These are phyloP conservation scores for Fusarium secorum DNA, from an alignment of 2,329 filamentous ascomycete species.

Conservation along the genomic window DNA sequence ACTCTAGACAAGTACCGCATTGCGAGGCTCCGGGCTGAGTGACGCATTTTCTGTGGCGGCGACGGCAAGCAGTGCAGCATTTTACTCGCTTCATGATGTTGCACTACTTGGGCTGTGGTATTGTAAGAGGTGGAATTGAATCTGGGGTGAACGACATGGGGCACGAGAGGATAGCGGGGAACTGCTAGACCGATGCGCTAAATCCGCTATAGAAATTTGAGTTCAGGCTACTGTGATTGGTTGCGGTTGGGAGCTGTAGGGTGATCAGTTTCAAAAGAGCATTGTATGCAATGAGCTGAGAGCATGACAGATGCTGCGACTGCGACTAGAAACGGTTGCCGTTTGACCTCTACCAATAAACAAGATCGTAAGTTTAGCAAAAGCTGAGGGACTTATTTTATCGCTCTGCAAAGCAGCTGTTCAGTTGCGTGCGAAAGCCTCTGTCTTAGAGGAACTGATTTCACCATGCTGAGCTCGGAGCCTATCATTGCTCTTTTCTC, in stretches of 20 bases:
- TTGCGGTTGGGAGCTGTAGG: rapidly evolving
- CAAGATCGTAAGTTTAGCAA: not conserved
- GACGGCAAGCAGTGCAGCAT: not conserved
- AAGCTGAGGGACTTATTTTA: rapidly evolving
- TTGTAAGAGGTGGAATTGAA: not conserved
- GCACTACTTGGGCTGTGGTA: rapidly evolving
- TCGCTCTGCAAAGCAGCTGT: too few relatives aligned
- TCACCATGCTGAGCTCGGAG: rapidly evolving
- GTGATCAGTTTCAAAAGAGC: rapidly evolving
- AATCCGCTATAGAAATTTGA: not conserved
- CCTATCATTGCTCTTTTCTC: not conserved
- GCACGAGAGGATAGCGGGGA: not conserved
- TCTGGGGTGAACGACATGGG: not conserved
- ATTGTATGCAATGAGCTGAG: rapidly evolving
- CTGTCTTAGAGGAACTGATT: rapidly evolving
- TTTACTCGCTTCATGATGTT: not conserved
- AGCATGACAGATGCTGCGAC: rapidly evolving
- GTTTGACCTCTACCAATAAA: rapidly evolving
- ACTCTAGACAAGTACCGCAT: slow-evolving; percentile 3
- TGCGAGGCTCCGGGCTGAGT: not conserved
- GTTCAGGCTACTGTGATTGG: not conserved
- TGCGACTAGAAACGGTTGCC: not conserved
- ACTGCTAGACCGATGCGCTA: not conserved
- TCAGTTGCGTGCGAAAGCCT: not conserved
- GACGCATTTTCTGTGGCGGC: slow-evolving; percentile 3